Percentiles rank a stretch among this genome's conserved stretches.
Evolutionary conservation across 352 stramenopile species (phyloP).

Genomic region (Phytophthora pini): DNA sequence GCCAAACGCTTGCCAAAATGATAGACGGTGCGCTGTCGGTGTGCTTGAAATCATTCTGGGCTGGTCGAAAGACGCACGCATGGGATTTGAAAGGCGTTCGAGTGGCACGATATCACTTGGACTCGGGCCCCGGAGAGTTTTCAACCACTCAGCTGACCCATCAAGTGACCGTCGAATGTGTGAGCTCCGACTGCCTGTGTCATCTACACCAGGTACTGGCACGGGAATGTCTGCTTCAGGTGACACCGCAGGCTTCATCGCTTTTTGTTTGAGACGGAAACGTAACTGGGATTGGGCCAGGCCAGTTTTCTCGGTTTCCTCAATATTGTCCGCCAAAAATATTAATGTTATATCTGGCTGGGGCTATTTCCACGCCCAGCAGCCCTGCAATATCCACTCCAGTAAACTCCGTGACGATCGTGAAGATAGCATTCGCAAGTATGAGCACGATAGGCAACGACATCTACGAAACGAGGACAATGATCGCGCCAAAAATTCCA

Average conservation of each 20-base stretch:
- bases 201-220: not conserved
- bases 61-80: conserved; percentile 8
- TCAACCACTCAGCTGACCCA: conserved; percentile 19
- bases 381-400: too few species aligned
- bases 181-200: conserved; percentile 2
- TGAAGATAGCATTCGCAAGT: too few species aligned
- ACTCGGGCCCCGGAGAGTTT: not conserved
- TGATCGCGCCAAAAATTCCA: too few species aligned
- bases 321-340: conserved; percentile 18
- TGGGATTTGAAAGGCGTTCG: conserved; percentile 16
- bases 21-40: conserved; percentile 12
- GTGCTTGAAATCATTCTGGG: conserved; percentile 6
- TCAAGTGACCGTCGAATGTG: conserved; percentile 17
- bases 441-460: not conserved
- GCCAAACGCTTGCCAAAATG: conserved; percentile 42
- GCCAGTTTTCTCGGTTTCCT: not conserved
- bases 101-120: conserved; percentile 15
- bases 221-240: not conserved
- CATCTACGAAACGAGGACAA: too few species aligned
- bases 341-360: not conserved
- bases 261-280: not conserved
- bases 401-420: too few species aligned
- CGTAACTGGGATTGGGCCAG: not conserved
- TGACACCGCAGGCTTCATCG: conserved; percentile 11
- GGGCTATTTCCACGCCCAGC: conserved; percentile 1